These are phyloP conservation scores for Fusarium begoniae DNA, from an alignment of 2,329 filamentous ascomycete species.

Conservation along the genomic window DNA sequence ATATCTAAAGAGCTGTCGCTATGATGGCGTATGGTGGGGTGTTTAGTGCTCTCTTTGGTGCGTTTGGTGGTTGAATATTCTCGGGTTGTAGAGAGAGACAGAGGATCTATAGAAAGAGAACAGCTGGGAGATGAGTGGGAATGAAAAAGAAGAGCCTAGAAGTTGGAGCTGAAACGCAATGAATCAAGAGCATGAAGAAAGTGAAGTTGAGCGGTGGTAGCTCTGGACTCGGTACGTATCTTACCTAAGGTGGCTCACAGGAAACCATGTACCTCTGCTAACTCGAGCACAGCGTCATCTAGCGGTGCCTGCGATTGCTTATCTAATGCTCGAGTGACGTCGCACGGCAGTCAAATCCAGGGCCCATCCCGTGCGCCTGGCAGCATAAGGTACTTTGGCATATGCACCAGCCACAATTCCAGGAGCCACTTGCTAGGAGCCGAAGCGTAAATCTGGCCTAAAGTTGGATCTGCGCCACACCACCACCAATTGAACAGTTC, in stretches of 20 bases:
- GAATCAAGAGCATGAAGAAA: conserved; percentile 25
- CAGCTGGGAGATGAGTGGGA: background rate
- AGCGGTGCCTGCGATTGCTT: conserved; percentile 40
- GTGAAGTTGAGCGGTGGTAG: conserved; percentile 2
- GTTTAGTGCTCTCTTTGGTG: conserved; percentile 2
- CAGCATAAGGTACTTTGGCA: background rate
- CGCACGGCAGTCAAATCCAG: conserved; percentile 18
- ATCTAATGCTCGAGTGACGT: conserved; percentile 33
- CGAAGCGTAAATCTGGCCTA: conserved; percentile 34
- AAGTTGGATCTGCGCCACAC: conserved; percentile 33
- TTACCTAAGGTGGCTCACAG: conserved; percentile 3
- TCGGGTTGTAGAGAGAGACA: background rate
- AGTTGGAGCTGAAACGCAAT: conserved; percentile 31
- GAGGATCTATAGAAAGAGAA: background rate
- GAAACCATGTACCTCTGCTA: background rate
- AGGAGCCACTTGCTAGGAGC: conserved; percentile 8
- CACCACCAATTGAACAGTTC: conserved; percentile 21
- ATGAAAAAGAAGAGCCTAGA: conserved; percentile 9
- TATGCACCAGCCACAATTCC: conserved; percentile 10
- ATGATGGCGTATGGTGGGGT: conserved; percentile 21
- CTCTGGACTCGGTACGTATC: conserved; percentile 22
- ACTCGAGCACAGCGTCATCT: conserved; percentile 42
- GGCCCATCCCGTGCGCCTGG: background rate
- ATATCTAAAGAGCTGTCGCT: conserved; percentile 8
- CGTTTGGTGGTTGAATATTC: background rate